Conservation (phyloP, 2,329 filamentous ascomycete genomes). For the Penicillium sp. region DNA sequence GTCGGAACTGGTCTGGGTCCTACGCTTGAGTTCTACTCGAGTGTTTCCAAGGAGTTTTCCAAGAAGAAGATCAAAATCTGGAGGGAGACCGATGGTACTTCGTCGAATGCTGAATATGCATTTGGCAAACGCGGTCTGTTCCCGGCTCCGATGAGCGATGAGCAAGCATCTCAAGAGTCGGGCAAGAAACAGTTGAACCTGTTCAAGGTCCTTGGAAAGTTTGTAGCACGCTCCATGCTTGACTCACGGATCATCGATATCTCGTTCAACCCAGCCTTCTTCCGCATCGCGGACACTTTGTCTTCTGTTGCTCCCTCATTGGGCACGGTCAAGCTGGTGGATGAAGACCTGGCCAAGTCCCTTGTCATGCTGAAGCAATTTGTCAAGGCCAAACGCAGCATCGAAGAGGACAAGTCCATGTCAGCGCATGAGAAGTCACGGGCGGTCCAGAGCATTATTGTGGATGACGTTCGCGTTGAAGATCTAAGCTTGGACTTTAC, state of each 20-base stretch:
- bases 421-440: constrained; percentile 65
- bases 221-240: constrained; percentile 95
- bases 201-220: constrained; percentile 92
- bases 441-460: constrained; percentile 62
- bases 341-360: constrained; percentile 78
- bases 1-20: constrained; percentile 93
- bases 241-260: constrained; percentile 97
- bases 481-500: constrained; percentile 93
- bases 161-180: constrained; percentile 66
- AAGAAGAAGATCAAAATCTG: constrained; percentile 97
- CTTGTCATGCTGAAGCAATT: constrained; percentile 84
- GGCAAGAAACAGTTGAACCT: constrained; percentile 83
- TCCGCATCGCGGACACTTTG: constrained; percentile 75
- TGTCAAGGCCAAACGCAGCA: constrained; percentile 70
- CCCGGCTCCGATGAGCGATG: constrained; percentile 79
- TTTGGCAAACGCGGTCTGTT: constrained; percentile 82
- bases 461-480: constrained; percentile 74
- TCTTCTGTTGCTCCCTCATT: constrained; percentile 71
- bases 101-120: constrained; percentile 71
- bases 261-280: constrained; percentile 95
- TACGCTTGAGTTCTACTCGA: constrained; percentile 96
- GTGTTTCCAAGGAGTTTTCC: constrained; percentile 92
- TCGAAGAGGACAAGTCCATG: constrained; percentile 66
- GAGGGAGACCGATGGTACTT: constrained; percentile 76
- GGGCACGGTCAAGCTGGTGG: constrained; percentile 82